Base-by-base conservation (phyloP, 306 rosid genomes). In the Dryas alaskensis region DNA sequence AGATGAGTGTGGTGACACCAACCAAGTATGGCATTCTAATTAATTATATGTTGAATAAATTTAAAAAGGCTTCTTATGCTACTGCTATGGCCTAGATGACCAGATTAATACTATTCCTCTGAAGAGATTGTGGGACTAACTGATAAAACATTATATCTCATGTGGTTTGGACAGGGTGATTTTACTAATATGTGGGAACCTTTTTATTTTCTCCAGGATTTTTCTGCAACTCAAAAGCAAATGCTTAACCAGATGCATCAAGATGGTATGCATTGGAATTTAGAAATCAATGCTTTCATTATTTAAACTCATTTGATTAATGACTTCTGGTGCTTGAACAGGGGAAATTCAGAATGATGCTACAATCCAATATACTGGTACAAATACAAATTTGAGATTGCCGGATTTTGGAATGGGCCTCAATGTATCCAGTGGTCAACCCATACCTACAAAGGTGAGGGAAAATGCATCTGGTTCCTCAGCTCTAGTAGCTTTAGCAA, bases 231-330 rank as follows among this genome's bases (percentile, higher is more conserved):
- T 49, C 65, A 60, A 70, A 60, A 64, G 78, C 79, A 65, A 49
- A 53, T 72, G 60, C 49, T 52, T 57, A 63, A 78, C 27, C 57
- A 52, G 79, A 51, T 69, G 55, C 78, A 48, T 75, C 79, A 27
- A 79, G 78, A 84, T 74, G 83, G 90, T 86, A 37, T 31, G 79
- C 39, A n/a, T 53, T 55, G 78, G 73, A 31, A 31, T 31, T 31
- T 31, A 31, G 37, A 73, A 72, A 44, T 77, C 63, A 50, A 42
- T 13, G 4, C 55, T 73, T 82, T 46, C n/a, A 27, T 76, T 73
- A 65, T 48, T 37, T 81, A 68, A 74, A 68, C 39, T 54, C 74
- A 50, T 72, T 55, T 67, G 13, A 49, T 40, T 76, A 52, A 75
- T 76, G 52, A 67, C 67, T 70, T 76, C 27, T 69, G 55, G 25